Conservation (phyloP, 2,329 filamentous ascomycete species). For the Calonectria leucothoes region DNA sequence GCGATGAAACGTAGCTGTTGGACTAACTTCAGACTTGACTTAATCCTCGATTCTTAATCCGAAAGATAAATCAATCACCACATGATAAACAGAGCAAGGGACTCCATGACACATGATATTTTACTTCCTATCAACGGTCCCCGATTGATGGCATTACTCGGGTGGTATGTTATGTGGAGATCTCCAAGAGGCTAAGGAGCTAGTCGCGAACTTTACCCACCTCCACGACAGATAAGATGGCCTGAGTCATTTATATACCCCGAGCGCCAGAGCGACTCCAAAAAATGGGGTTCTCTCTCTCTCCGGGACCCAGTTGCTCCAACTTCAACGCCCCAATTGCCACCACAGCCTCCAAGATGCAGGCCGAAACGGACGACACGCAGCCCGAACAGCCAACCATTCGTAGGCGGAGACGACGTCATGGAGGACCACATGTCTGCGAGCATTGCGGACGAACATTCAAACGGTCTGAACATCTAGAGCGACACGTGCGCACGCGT, state of each 20-base stretch:
- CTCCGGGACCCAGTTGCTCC: neutral
- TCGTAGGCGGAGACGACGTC: conserved; percentile 20
- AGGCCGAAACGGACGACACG: neutral
- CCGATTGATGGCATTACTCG: neutral
- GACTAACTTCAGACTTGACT: neutral
- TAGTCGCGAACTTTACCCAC: neutral
- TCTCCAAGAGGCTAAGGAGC: neutral
- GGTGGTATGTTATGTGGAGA: neutral
- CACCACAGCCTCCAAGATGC: conserved; percentile 17
- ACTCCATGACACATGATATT: neutral
- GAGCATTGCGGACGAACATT: conserved; percentile 56
- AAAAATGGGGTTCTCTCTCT: neutral
- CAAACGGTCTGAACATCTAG: conserved; percentile 59
- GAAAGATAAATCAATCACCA: neutral
- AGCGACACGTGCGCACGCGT: conserved; percentile 60
- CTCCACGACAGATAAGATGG: neutral
- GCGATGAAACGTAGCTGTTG: neutral
- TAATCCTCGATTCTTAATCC: neutral
- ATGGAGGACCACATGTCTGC: conserved; percentile 45
- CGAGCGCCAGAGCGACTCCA: neutral
- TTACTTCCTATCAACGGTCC: neutral
- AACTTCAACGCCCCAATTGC: conserved; percentile 6
- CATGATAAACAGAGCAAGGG: neutral
- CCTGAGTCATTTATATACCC: conserved; percentile 2
- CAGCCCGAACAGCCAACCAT: neutral